Evolutionary conservation across 2,329 filamentous ascomycete genomes (phyloP).

Genomic region (Microsporum audouinii): DNA sequence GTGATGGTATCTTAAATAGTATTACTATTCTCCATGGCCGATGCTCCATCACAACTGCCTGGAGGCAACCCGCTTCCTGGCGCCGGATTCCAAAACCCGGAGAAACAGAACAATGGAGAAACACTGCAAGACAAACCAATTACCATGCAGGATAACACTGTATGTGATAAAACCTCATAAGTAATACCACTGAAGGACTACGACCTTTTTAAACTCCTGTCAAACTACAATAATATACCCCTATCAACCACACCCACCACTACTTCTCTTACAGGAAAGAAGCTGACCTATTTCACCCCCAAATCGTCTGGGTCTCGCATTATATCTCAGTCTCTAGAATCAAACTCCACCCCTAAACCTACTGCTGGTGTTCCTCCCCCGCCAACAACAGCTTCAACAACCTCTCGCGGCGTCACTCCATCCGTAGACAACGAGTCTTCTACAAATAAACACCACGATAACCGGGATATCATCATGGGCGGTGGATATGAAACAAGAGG

Average conservation of each 20-base stretch:
- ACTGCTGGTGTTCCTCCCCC: background rate
- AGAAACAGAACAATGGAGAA: conserved; percentile 2
- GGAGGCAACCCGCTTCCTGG: background rate
- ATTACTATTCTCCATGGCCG: conserved; percentile 7
- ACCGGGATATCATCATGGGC: conserved; percentile 12
- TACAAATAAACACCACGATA: conserved; percentile 4
- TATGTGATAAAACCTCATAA: conserved; percentile 6
- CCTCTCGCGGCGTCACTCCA: background rate
- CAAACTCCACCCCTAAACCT: background rate
- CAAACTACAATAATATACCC: background rate
- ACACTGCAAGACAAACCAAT: conserved; percentile 2
- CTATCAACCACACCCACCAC: background rate
- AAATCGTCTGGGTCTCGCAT: background rate
- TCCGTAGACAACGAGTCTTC: background rate
- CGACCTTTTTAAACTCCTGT: background rate
- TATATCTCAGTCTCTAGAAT: background rate
- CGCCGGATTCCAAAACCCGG: background rate
- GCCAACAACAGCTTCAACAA: background rate
- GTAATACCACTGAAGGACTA: background rate
- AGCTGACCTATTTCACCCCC: background rate
- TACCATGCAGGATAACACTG: conserved; percentile 10
- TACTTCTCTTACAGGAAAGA: background rate
- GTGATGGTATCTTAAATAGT: background rate
- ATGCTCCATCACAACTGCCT: conserved; percentile 3
- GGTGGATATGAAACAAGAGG: conserved; percentile 7